Conservation (phyloP, 2,329 filamentous ascomycete genomes). For the Colletotrichum sansevieriae region DNA sequence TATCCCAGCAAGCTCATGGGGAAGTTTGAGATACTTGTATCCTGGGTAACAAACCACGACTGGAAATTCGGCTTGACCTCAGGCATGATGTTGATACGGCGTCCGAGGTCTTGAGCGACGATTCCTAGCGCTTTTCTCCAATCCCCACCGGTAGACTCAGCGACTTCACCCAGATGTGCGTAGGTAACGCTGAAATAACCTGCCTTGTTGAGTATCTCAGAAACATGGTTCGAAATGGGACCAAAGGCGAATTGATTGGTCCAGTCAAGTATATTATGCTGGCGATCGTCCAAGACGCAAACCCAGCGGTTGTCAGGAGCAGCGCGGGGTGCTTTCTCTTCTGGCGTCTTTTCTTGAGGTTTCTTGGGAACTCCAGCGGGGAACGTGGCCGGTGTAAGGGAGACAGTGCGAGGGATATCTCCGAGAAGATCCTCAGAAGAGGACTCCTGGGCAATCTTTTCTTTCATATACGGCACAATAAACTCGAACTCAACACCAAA, state of each 20-base stretch:
- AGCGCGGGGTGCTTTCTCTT: too few species aligned
- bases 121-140: too few species aligned
- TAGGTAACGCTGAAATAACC: neutral
- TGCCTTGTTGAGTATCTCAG: neutral
- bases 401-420: too few species aligned
- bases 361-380: too few species aligned
- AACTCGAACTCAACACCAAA: slow-evolving; percentile 40
- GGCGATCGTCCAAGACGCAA: rapidly evolving
- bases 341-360: neutral
- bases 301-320: slow-evolving; percentile 24
- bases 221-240: neutral
- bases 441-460: too few species aligned
- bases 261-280: neutral
- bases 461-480: slow-evolving; percentile 11
- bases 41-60: slow-evolving; percentile 21
- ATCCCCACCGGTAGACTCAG: too few species aligned
- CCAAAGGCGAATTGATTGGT: too few species aligned
- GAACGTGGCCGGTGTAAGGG: too few species aligned
- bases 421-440: too few species aligned
- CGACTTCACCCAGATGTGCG: too few species aligned
- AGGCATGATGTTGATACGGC: neutral
- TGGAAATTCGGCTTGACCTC: neutral
- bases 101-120: too few species aligned
- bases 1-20: slow-evolving; percentile 12
- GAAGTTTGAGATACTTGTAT: slow-evolving; percentile 17